Evolutionary conservation across 1,284 basidiomycete species (phyloP).

Genomic region (Coniferiporia weirii): DNA sequence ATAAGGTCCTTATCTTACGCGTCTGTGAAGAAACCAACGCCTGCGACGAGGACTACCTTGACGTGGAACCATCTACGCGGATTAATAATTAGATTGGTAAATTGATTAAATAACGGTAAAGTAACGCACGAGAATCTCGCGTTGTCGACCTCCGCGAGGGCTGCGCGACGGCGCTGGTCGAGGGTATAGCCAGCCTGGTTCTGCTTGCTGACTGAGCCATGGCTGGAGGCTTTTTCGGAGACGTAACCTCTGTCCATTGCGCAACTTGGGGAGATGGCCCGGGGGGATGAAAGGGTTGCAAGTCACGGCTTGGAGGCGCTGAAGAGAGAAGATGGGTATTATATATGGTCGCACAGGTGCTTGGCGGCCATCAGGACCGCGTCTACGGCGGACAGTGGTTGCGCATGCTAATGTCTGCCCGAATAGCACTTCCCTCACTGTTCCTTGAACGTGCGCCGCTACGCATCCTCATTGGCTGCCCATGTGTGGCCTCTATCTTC

Average conservation of each 20-base stretch:
- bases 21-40: conserved; percentile 81
- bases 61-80: conserved; percentile 45
- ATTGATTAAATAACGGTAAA: not conserved
- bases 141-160: conserved; percentile 51
- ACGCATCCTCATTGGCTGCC: not conserved
- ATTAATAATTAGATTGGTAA: not conserved
- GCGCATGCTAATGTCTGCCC: not conserved
- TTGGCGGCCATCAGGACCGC: not conserved
- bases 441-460: conserved; percentile 3
- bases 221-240: conserved; percentile 15
- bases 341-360: not conserved
- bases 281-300: not conserved
- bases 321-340: not conserved
- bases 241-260: conserved; percentile 15
- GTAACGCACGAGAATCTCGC: conserved; percentile 42
- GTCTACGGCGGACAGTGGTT: not conserved
- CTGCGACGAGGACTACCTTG: conserved; percentile 68
- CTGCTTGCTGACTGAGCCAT: conserved; percentile 8
- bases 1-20: too few species aligned
- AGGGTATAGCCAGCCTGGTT: not conserved
- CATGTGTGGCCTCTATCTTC: not conserved
- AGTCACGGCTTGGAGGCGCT: not conserved
- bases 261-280: not conserved
- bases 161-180: conserved; percentile 28
- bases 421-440: not conserved